Evolutionary conservation across 257 asterid genomes (phyloP), one percentile per base, ranked within the genome.

Genomic region (Gentiana macrophylla): DNA sequence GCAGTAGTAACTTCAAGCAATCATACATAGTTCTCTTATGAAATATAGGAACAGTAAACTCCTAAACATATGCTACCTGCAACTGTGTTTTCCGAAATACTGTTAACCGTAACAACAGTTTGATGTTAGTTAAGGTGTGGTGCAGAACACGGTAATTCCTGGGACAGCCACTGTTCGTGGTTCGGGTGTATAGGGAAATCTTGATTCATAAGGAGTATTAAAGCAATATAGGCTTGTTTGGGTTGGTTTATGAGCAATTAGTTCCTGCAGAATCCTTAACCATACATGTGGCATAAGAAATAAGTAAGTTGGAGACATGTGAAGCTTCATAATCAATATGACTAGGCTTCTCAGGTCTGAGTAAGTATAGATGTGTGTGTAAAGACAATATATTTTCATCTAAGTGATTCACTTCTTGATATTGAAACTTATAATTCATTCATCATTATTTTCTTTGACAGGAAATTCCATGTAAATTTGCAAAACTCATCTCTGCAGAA

Each of bases 381-480:
- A 45, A 12, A 6, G n/a, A 6, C n/a, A 38, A 34, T 38, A n/a
- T 34, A 57, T 44, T 58, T 65, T 59, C 50, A 49, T 53, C 46
- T 53, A 49, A 46, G 63, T 57, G 62, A 35, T 52, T 44, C 33
- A 36, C 53, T 46, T 38, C 47, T 11, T 64, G 64, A 51, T 41
- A 37, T 43, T 13, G 10, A 47, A 56, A 43, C 51, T 52, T 3
- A 48, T 52, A 44, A 10, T 35, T 64, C 49, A 33, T 47, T 52
- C 59, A 51, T 24, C 24, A 24, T 24, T 24, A 24, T 24, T 24
- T 24, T 24, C 24, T 67, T 60, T 49, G 44, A 45, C 94, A 89
- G 97, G 78, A 69, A 64, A 79, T 89, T 56, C 97, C 97, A 7
- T 61, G 56, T 46, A 74, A 72, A 71, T 89, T 86, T 60, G 57